Evolutionary conservation across 2,329 filamentous ascomycete species (phyloP).

Genomic region (Botryotinia calthae): DNA sequence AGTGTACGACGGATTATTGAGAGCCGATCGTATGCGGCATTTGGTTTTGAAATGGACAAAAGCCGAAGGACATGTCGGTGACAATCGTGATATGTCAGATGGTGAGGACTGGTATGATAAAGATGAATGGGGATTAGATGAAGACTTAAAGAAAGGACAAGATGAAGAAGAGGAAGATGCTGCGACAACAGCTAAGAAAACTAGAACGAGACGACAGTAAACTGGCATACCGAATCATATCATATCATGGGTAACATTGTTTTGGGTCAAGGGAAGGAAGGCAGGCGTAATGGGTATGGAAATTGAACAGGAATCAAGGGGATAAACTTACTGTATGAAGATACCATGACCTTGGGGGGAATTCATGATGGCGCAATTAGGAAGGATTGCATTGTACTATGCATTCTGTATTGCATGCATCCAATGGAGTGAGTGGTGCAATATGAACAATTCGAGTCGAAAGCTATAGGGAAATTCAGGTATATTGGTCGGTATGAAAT

Average conservation of each 20-base stretch:
- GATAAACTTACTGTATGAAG: constrained; percentile 10
- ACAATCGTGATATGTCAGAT: constrained; percentile 72
- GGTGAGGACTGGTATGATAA: constrained; percentile 88
- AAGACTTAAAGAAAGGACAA: constrained; percentile 76
- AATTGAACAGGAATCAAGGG: constrained; percentile 12
- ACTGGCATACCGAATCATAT: background rate
- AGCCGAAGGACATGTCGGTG: constrained; percentile 68
- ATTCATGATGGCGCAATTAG: constrained; percentile 16
- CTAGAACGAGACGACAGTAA: constrained; percentile 43
- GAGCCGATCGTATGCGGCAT: constrained; percentile 68
- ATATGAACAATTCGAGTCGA: background rate
- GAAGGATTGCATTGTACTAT: constrained; percentile 14
- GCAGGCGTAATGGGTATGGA: constrained; percentile 19
- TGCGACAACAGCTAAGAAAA: constrained; percentile 49
- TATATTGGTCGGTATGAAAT: background rate
- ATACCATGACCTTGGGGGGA: constrained; percentile 8
- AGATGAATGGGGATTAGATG: constrained; percentile 72
- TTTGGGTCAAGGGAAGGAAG: background rate
- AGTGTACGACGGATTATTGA: constrained; percentile 68
- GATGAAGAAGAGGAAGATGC: constrained; percentile 78
- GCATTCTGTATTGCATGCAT: constrained; percentile 11
- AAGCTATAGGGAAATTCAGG: background rate
- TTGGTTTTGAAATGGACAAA: constrained; percentile 74
- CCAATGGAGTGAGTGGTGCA: background rate
- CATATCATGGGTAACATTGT: background rate